Evolutionary conservation across 169 alveolate species (phyloP).

Genomic region (Miamiensis avidus): DNA sequence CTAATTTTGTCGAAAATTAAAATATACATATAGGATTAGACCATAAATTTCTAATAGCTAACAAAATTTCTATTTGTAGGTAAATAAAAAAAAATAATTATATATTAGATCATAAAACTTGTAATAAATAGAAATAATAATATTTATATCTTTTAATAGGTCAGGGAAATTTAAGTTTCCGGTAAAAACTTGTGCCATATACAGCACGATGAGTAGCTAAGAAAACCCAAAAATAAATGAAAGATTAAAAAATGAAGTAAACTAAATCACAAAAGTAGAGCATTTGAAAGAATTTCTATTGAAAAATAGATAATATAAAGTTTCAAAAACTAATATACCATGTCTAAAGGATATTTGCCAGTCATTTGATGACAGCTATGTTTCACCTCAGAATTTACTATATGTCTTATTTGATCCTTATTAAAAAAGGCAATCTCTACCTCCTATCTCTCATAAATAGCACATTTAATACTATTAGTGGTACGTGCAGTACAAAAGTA

Average conservation of each 20-base stretch:
- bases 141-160: background rate
- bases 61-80: background rate
- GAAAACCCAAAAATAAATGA: background rate
- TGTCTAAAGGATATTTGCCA: background rate
- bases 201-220: background rate
- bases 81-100: too few species aligned
- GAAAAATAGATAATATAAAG: background rate
- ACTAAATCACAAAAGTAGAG: background rate
- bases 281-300: background rate
- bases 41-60: too few species aligned
- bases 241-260: background rate
- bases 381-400: background rate
- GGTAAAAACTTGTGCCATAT: background rate
- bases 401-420: background rate
- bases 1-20: background rate
- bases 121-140: too few species aligned
- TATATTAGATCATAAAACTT: too few species aligned
- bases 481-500: background rate
- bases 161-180: background rate
- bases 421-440: background rate
- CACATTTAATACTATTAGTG: background rate
- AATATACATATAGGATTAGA: background rate
- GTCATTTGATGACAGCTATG: background rate
- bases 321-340: background rate
- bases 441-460: background rate